Conservation (phyloP, 208 protist genomes). For the Novymonas esmeraldas region DNA sequence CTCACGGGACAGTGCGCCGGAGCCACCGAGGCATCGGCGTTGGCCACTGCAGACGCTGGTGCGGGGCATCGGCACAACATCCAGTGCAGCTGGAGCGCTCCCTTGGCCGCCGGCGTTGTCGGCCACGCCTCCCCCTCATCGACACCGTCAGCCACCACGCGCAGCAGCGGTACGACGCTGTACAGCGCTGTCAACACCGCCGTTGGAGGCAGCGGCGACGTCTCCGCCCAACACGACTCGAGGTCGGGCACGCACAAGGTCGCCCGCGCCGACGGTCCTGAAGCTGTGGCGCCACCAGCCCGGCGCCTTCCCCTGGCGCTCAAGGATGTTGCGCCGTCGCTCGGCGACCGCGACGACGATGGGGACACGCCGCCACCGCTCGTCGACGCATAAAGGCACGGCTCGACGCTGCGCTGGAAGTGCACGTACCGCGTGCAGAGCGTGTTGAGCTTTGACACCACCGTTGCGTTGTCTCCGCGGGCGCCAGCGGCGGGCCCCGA, state of each 20-base stretch:
- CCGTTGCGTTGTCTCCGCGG: background rate
- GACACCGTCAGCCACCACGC: too few species aligned
- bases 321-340: background rate
- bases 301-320: conserved; percentile 1
- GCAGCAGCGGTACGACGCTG: conserved; percentile 38
- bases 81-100: conserved; percentile 14
- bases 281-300: background rate
- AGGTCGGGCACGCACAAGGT: conserved; percentile 22
- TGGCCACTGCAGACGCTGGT: too few species aligned
- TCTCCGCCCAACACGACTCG: conserved; percentile 33
- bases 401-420: conserved; percentile 16
- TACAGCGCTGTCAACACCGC: conserved; percentile 60
- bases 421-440: conserved; percentile 15
- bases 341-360: conserved; percentile 1
- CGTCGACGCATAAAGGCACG: conserved; percentile 14
- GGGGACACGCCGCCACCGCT: background rate
- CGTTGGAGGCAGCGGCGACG: conserved; percentile 56
- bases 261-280: background rate
- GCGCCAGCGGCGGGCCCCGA: background rate
- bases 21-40: background rate
- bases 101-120: too few species aligned
- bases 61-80: background rate
- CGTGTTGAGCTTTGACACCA: conserved; percentile 17
- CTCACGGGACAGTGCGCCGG: background rate
- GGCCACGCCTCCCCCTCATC: too few species aligned